Percentiles rank a stretch among this genome's conserved stretches.
These are phyloP conservation scores for Penicillium sp. DNA, from an alignment of 2,329 filamentous ascomycete species.

Conservation along the genomic window DNA sequence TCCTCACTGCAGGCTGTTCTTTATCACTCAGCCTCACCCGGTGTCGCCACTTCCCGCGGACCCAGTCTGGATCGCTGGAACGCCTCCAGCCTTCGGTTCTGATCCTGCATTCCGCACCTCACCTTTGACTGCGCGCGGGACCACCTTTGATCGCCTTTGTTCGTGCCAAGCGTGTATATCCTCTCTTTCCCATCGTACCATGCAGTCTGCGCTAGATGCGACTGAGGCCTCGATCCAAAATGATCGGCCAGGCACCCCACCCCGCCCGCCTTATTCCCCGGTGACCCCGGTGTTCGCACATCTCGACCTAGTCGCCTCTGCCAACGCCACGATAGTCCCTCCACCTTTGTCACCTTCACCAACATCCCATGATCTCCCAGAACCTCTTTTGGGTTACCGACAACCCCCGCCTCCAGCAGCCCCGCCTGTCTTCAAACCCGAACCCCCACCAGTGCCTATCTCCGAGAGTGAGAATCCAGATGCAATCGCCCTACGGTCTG, in stretches of 20 bases:
- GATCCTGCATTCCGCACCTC: conserved; percentile 13
- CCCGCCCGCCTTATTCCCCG: conserved; percentile 55
- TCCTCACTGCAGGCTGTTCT: background rate
- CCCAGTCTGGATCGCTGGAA: conserved; percentile 16
- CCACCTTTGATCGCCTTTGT: background rate
- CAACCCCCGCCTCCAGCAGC: conserved; percentile 27
- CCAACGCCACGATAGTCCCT: conserved; percentile 40
- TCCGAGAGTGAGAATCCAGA: conserved; percentile 72
- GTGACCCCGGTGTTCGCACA: conserved; percentile 53
- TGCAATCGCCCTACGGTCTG: conserved; percentile 82
- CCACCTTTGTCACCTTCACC: conserved; percentile 40
- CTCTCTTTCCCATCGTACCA: conserved; percentile 3
- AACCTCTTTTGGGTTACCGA: conserved; percentile 15
- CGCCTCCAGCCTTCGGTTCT: conserved; percentile 13
- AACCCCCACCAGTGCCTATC: conserved; percentile 52
- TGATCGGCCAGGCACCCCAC: conserved; percentile 46
- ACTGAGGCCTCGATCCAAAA: conserved; percentile 21
- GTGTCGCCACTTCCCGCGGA: conserved; percentile 29
- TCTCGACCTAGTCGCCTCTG: conserved; percentile 38
- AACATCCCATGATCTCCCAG: conserved; percentile 25
- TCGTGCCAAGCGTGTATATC: background rate
- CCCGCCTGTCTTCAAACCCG: conserved; percentile 39
- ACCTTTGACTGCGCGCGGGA: conserved; percentile 7
- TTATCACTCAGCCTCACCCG: conserved; percentile 12
- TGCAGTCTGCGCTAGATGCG: conserved; percentile 47